phyloP scores from a whole-genome alignment of 1,139 yeast species.

The Hanseniaspora uvarum region DNA sequence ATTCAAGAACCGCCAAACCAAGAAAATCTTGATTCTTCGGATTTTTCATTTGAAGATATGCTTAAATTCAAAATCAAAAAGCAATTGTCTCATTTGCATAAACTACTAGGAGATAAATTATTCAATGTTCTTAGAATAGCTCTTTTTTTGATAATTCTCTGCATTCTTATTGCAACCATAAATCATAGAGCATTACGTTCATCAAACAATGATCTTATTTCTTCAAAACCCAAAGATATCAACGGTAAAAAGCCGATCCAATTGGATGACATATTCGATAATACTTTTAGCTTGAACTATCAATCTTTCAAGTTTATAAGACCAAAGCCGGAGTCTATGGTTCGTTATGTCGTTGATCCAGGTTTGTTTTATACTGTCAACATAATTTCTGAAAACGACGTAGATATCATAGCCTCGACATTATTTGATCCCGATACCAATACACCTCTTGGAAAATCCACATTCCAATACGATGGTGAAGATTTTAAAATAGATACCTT shows the following conservation, averaged over 20 bases:
- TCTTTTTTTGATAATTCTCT: not conserved
- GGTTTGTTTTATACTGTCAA: constrained; percentile 29
- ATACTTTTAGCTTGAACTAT: constrained; percentile 25
- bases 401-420: constrained; percentile 27
- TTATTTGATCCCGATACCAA: constrained; percentile 23
- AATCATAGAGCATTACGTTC: not conserved
- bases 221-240: not conserved
- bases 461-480: constrained; percentile 25
- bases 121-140: not conserved
- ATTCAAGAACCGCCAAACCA: not conserved
- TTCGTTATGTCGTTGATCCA: constrained; percentile 29
- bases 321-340: constrained; percentile 26
- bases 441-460: constrained; percentile 21
- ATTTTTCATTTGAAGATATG: not conserved
- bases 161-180: not conserved
- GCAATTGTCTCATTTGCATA: not conserved
- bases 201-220: not conserved
- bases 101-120: not conserved
- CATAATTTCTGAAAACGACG: constrained; percentile 19
- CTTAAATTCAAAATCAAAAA: not conserved
- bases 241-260: constrained; percentile 20
- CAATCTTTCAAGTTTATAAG: constrained; percentile 28
- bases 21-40: not conserved
- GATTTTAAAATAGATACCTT: constrained; percentile 24
- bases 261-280: constrained; percentile 25